Evolutionary conservation across 2,329 filamentous ascomycete genomes (phyloP), one percentile per base, ranked within the genome.

Genomic region (Fusarium sp.): DNA sequence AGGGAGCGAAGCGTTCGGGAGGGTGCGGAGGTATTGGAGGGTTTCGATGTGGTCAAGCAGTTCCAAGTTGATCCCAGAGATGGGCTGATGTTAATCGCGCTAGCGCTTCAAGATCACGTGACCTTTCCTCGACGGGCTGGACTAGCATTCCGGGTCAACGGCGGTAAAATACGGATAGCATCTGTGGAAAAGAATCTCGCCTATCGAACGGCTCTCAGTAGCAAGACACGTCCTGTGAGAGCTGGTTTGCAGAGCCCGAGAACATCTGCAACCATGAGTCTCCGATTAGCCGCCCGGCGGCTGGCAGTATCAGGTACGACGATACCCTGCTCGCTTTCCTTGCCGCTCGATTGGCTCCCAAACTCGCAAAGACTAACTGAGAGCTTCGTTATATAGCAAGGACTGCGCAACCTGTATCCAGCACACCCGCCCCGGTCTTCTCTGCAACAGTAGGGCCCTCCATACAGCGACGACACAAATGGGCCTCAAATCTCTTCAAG

Each of bases 201-300:
- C 59, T 62, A 58, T 61, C 52, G 46, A 54, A 52, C 40, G 47
- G 54, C 56, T 22, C 22, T 54, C 35, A 44, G 46, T 44, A 59
- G 64, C 48, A 65, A 40, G 62, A 70, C 49, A 64, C 56, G 54
- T 62, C 49, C 47, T 30, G 56, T 61, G 59, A 59, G 64, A 65
- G 49, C 50, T 67, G 65, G 59, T 65, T 67, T 68, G 61, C 64
- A 66, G 60, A 65, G 35, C 51, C 50, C 51, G 48, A 69, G 47
- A 56, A 58, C 41, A 67, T 61, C 62, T 68, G 65, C 67, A 47
- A 75, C 70, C 75, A 93, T 93, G 90, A 92, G 84, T 80, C 79
- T 90, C 73, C 85, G 86, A 78, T 80, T 88, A 75, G 88, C 89
- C 71, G 83, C 88, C 73, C 82, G 87, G 82, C 86, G 86, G 81